These are phyloP conservation scores for Alloteropsis semialata DNA, from an alignment of 176 grass and related monocot genomes.

Conservation along the genomic window DNA sequence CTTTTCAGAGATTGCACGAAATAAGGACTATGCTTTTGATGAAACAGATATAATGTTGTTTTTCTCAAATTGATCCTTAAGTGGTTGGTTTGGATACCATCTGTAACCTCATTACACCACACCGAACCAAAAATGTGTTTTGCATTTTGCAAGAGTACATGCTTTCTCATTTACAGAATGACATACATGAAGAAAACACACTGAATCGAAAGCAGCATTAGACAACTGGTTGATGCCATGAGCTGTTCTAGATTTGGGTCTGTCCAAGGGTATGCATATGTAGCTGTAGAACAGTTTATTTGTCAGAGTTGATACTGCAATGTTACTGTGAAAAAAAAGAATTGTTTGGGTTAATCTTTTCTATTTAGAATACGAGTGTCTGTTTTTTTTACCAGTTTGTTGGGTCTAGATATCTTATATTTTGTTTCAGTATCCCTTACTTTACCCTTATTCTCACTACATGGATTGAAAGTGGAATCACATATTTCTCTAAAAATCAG, in stretches of 20 bases:
- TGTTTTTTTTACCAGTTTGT: background rate
- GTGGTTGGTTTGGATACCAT: background rate
- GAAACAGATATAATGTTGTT: background rate
- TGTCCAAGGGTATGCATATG: background rate
- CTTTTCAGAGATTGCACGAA: background rate
- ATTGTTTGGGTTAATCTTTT: background rate
- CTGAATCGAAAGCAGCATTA: background rate
- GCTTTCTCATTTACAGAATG: background rate
- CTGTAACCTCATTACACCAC: background rate
- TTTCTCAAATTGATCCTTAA: background rate
- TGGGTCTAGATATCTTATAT: background rate
- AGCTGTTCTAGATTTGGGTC: background rate
- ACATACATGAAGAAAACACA: background rate
- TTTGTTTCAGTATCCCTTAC: too few species aligned
- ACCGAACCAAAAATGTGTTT: background rate
- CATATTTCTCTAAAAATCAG: background rate
- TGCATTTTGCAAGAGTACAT: background rate
- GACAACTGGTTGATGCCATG: background rate
- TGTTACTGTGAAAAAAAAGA: background rate
- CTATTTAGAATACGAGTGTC: background rate
- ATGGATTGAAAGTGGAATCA: background rate
- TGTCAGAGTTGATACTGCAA: background rate
- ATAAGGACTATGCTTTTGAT: background rate
- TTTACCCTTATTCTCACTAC: too few species aligned
- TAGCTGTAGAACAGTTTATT: background rate